Evolutionary conservation across 139 green algal genomes (phyloP), one percentile per base, ranked within the genome.

Genomic region (Ettlia oleoabundans): DNA sequence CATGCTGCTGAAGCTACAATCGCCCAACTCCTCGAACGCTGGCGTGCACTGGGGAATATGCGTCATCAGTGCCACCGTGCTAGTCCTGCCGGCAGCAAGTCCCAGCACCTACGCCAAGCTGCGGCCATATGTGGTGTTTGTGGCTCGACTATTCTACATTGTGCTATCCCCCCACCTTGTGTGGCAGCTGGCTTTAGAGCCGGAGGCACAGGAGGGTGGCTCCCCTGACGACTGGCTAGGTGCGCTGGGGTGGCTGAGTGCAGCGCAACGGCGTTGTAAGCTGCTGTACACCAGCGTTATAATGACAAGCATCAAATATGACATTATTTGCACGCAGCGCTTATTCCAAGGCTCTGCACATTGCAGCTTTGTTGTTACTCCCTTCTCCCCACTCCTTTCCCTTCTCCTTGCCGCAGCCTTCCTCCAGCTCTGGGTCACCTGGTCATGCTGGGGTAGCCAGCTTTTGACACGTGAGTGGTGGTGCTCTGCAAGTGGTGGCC

Each of bases 371-470:
- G n/a, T 58, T 10, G 10, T 10, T 24, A 58, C 10, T 58, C 47
- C 47, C 15, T 15, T 58, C 47, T 58, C 47, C 47, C 47, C 47
- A 10, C 13, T 58, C 47, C 47, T 58, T 15, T 15, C 47, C 47
- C 47, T 58, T 15, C 10, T 24, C 10, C 10, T 51, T 10, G 19
- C 19, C 24, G 53, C 73, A 80, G 73, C 47, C 35, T 42, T 80
- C 73, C 68, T 80, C 53, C 52, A 69, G 24, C 73, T 80, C 8
- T 80, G 73, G 73, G 53, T 68, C 24, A 69, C 73, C 4, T 80
- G 73, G 73, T 53, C 73, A 0, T 35, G 53, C 1, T 69, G 53
- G 53, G 73, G 73, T 26, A 53, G 35, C 73, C 53, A 69, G 35
- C 35, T 68, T 35, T 4, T 80, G 18, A 68, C 40, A 10, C 73